A percentile compares a stretch with the other conserved stretches of the same genome.
phyloP scores from a whole-genome alignment of 2,329 filamentous ascomycete species.

The Penicillium verrucosum region DNA sequence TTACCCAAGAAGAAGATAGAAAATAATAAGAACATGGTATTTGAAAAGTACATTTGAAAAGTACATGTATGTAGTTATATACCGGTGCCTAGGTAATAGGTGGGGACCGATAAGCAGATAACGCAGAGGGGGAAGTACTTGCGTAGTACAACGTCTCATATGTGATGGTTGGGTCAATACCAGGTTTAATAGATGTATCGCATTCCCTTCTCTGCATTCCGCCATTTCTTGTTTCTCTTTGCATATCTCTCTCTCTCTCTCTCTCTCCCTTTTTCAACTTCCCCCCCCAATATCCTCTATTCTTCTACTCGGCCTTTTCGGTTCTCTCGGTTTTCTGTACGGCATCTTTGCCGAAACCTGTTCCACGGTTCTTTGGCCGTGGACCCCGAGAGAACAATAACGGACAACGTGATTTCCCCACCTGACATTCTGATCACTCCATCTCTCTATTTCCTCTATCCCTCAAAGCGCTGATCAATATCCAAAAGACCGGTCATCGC shows the following conservation, averaged over 20 bases:
- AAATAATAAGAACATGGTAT: neutral
- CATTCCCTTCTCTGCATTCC: slow-evolving; percentile 8
- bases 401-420: slow-evolving; percentile 6
- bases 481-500: neutral
- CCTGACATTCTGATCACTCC: neutral
- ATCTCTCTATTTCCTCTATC: neutral
- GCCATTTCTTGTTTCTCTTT: slow-evolving; percentile 3
- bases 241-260: neutral
- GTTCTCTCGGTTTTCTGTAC: slow-evolving; percentile 8
- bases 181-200: slow-evolving; percentile 9
- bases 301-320: slow-evolving; percentile 1
- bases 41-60: neutral
- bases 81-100: neutral
- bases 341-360: slow-evolving; percentile 1
- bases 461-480: neutral
- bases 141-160: neutral
- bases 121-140: slow-evolving; percentile 1
- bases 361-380: slow-evolving; percentile 20
- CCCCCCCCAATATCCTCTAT: neutral
- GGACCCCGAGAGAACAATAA: slow-evolving; percentile 8
- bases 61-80: no score
- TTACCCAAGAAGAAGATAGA: neutral
- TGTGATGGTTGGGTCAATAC: neutral
- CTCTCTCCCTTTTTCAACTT: neutral
- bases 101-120: slow-evolving; percentile 10